Evolutionary conservation across 1,284 basidiomycete species (phyloP).

Genomic region (Trametes pubescens): DNA sequence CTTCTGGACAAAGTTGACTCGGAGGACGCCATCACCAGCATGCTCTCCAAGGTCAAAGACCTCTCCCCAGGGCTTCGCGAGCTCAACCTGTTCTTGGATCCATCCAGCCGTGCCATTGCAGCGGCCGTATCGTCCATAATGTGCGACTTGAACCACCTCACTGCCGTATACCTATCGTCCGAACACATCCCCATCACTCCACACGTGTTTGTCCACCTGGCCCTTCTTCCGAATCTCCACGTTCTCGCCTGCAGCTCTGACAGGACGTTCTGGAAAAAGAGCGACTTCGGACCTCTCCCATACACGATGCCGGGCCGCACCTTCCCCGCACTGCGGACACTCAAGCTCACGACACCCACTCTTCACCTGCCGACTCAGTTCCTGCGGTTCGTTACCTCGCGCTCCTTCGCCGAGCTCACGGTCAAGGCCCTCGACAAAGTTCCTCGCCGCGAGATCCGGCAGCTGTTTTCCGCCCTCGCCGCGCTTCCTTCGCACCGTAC

Average conservation of each 20-base stretch:
- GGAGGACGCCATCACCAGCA: neutral
- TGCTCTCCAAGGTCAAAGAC: neutral
- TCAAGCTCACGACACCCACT: neutral
- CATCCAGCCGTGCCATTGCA: neutral
- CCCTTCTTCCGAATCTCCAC: neutral
- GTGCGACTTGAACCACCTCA: neutral
- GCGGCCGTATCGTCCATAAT: neutral
- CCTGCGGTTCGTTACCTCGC: neutral
- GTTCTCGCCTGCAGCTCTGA: neutral
- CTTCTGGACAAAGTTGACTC: neutral
- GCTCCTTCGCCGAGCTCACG: neutral
- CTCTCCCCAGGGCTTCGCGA: neutral
- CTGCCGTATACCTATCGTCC: neutral
- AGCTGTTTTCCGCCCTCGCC: neutral
- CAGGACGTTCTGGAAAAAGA: neutral
- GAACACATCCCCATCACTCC: neutral
- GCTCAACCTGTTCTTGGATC: neutral
- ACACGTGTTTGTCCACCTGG: neutral
- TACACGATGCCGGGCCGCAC: neutral
- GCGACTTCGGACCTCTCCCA: neutral
- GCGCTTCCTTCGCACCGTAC: neutral
- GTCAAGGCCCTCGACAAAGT: neutral
- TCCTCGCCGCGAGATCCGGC: neutral
- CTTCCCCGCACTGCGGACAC: neutral
- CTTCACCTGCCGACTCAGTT: neutral